A percentile compares a stretch with the other conserved stretches of the same genome.
Conservation (phyloP, 1,139 yeast species). For the Magnusiomyces paraingens region DNA sequence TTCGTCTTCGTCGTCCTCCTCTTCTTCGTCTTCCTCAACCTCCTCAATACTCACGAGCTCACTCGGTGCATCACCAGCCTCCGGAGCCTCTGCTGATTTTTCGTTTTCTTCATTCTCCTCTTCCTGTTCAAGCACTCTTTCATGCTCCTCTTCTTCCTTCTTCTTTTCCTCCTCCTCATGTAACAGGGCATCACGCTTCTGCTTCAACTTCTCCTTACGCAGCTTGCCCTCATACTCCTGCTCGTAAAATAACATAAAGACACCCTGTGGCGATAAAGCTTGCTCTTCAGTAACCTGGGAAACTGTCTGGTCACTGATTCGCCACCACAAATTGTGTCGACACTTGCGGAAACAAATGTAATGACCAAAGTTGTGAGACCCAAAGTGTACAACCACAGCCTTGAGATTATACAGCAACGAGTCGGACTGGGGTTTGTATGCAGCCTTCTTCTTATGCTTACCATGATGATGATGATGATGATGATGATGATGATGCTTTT, state of each 20-base stretch:
- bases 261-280: slow-evolving; percentile 76
- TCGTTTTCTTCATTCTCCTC: not conserved
- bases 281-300: slow-evolving; percentile 73
- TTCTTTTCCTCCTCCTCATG: not conserved
- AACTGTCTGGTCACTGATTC: slow-evolving; percentile 85
- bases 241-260: slow-evolving; percentile 89
- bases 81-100: not conserved
- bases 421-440: not conserved
- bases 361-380: slow-evolving; percentile 93
- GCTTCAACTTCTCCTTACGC: slow-evolving; percentile 2
- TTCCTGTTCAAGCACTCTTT: too few species aligned
- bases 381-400: slow-evolving; percentile 86
- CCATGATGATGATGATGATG: too few species aligned
- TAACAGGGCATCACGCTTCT: not conserved
- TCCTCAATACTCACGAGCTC: not conserved
- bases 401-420: slow-evolving; percentile 53
- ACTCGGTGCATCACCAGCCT: not conserved
- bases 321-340: slow-evolving; percentile 85
- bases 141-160: not conserved
- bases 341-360: slow-evolving; percentile 75
- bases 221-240: slow-evolving; percentile 12
- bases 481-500: not conserved
- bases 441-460: too few species aligned
- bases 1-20: not conserved
- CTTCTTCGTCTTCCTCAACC: not conserved